Percentiles rank a stretch among this genome's conserved stretches.
Evolutionary conservation across 2,329 filamentous ascomycete species (phyloP).

Genomic region (Cladosporium sp.): DNA sequence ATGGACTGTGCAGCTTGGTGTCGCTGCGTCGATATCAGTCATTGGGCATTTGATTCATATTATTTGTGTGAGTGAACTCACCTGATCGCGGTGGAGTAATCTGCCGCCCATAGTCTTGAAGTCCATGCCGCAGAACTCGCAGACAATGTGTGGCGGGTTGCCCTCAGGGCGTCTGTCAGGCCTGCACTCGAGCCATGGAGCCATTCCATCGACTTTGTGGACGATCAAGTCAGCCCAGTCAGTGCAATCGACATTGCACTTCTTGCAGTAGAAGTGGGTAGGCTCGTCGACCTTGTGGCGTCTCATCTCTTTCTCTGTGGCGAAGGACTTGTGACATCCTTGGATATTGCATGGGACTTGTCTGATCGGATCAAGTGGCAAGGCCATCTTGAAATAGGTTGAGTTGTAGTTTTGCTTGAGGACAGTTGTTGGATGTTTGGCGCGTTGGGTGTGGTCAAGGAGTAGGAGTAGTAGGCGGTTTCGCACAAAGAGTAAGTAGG

Average conservation of each 20-base stretch:
- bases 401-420: not conserved
- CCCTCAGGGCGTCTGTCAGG: slow-evolving; percentile 14
- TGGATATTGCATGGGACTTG: slow-evolving; percentile 37
- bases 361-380: not conserved
- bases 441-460: too few relatives aligned
- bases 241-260: slow-evolving; percentile 37
- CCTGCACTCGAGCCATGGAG: slow-evolving; percentile 22
- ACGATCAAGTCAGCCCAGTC: slow-evolving; percentile 28
- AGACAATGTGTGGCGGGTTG: slow-evolving; percentile 45
- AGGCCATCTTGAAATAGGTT: not conserved
- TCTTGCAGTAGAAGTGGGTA: slow-evolving; percentile 43
- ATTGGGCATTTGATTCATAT: not conserved
- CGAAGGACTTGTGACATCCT: slow-evolving; percentile 45
- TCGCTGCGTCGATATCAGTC: slow-evolving; percentile 29
- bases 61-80: slow-evolving; percentile 33
- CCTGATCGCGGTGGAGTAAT: slow-evolving; percentile 49
- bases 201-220: slow-evolving; percentile 34
- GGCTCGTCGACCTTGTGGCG: slow-evolving; percentile 46
- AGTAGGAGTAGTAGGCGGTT: not conserved
- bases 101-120: slow-evolving; percentile 52
- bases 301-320: slow-evolving; percentile 43
- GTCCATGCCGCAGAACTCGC: slow-evolving; percentile 54
- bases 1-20: slow-evolving; percentile 50
- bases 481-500: too few relatives aligned
- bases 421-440: not conserved